A percentile compares a stretch with the other conserved stretches of the same genome.
Conservation (phyloP, 768 basidiomycete species). For the Lentinus tigrinus region DNA sequence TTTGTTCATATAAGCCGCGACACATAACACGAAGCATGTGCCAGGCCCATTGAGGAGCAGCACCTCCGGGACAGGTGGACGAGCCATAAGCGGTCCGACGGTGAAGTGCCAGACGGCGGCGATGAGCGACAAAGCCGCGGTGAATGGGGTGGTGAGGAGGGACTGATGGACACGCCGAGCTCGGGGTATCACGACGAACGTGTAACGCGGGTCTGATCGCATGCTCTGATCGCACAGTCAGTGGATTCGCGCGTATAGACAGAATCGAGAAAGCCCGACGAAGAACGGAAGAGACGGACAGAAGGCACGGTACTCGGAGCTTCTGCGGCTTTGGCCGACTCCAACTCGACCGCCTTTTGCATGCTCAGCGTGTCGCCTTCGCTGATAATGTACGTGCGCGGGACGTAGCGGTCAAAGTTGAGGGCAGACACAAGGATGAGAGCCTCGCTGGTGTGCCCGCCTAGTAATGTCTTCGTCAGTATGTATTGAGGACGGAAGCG, state of each 20-base stretch:
- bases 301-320: slow-evolving; percentile 9
- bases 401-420: slow-evolving; percentile 71
- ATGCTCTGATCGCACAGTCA: slow-evolving; percentile 5
- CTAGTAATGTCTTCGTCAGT: slow-evolving; percentile 39
- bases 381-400: slow-evolving; percentile 78
- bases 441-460: slow-evolving; percentile 93
- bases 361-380: slow-evolving; percentile 80
- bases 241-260: background rate
- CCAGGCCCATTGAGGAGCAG: slow-evolving; percentile 94
- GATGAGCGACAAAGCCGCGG: slow-evolving; percentile 60
- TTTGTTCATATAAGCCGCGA: slow-evolving; percentile 67
- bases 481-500: background rate
- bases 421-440: slow-evolving; percentile 69
- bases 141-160: slow-evolving; percentile 64
- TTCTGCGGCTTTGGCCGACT: slow-evolving; percentile 39
- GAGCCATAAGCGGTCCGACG: slow-evolving; percentile 43
- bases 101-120: slow-evolving; percentile 62
- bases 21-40: slow-evolving; percentile 80
- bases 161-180: slow-evolving; percentile 87
- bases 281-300: slow-evolving; percentile 16
- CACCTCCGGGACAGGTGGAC: slow-evolving; percentile 58
- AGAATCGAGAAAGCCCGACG: slow-evolving; percentile 1
- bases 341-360: slow-evolving; percentile 66
- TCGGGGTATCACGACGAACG: slow-evolving; percentile 72
- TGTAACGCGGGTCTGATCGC: slow-evolving; percentile 34